Base-by-base conservation (phyloP, 176 grass and related monocot genomes). In the Eleusine coracana region DNA sequence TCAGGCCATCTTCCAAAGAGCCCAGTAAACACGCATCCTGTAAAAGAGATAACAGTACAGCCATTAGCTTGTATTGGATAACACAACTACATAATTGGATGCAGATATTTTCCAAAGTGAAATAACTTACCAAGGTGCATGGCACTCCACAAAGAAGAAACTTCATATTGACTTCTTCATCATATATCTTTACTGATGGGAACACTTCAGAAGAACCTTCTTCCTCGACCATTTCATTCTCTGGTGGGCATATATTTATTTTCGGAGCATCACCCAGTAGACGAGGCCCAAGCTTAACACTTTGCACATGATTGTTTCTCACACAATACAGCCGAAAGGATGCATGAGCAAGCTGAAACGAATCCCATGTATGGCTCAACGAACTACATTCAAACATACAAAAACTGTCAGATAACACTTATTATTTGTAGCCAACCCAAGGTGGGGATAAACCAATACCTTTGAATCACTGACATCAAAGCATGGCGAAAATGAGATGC, bases 341-440 rank as follows among this genome's bases (percentile, higher is more conserved):
- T 73, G 96, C 96, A 85, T 99, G 93, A 59, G 96, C 93, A 81
- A 99, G 91, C 83, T 99, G 96, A 86, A 99, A 99, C 29, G 96
- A 89, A 90, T 99, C 96, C 96, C 96, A 96, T 69, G 91, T 96
- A 81, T 99, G 96, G 88, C 96, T 96, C 68, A 90, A 83, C 48
- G 96, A 99, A 90, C 96, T 99, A 80, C 77, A 92, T 70, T 23
- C 68, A 81, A 71, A 12, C 54, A 88, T 65, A 85, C 41, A 14
- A 12, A 77, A 60, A 84, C 23, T 77, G 68, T 76, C 75, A 83
- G 31, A 29, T 74, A 65, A 21, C 18, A 80, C 44, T 31, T 11
- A 11, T 20, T 10, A 38, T 61, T 66, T 50, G 23, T 45, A 68
- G 65, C 29, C 10, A 83, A 63, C 45, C 4, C 27, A 87, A 67